These are phyloP conservation scores for Psilocybe subaeruginosa DNA, from an alignment of 768 basidiomycete genomes.

Conservation along the genomic window DNA sequence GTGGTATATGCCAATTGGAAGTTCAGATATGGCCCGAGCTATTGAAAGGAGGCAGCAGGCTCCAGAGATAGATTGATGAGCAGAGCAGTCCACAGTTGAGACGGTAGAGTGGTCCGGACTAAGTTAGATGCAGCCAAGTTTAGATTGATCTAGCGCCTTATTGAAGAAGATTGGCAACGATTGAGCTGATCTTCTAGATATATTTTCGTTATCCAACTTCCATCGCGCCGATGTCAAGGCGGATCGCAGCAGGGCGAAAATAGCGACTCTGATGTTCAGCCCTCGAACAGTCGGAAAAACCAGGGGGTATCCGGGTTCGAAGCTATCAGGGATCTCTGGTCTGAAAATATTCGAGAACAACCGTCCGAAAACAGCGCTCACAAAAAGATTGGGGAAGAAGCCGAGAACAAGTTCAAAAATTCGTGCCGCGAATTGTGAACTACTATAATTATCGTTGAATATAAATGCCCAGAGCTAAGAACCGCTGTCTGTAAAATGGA, in stretches of 20 bases:
- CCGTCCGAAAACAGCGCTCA: not conserved
- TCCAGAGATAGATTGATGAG: constrained; percentile 3
- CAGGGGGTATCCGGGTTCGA: not conserved
- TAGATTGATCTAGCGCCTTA: constrained; percentile 10
- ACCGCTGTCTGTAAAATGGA: not conserved
- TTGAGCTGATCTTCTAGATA: constrained; percentile 18
- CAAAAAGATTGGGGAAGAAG: not conserved
- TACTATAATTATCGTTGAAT: not conserved
- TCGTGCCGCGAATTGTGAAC: not conserved
- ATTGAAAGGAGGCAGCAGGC: not conserved
- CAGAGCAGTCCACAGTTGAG: not conserved
- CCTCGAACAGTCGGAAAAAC: not conserved
- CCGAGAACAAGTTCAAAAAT: not conserved
- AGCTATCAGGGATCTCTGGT: not conserved
- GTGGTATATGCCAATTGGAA: constrained; percentile 8
- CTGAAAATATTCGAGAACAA: not conserved
- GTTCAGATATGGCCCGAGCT: not conserved
- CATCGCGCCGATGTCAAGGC: constrained; percentile 10
- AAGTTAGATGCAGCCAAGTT: constrained; percentile 2
- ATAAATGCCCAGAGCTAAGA: not conserved
- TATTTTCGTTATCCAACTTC: constrained; percentile 10
- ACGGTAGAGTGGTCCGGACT: constrained; percentile 2
- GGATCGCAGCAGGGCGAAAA: not conserved
- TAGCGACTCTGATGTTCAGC: not conserved
- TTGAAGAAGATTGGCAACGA: constrained; percentile 11